Conservation (phyloP, 371 early-diverging fungal species). For the Dinochytrium kinnereticum region DNA sequence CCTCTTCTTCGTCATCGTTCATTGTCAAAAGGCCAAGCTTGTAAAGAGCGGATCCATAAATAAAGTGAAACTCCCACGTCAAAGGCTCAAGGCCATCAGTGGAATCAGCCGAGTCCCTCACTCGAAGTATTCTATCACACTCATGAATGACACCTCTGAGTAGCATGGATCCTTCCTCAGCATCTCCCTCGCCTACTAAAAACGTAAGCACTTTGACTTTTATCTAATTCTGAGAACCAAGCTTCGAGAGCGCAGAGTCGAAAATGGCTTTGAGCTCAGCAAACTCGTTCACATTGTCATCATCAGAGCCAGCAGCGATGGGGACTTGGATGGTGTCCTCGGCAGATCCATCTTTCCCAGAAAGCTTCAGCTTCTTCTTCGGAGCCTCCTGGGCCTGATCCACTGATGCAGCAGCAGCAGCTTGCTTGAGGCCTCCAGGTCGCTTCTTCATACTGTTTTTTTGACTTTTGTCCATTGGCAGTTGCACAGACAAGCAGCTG, state of each 20-base stretch:
- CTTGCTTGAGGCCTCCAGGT: constrained; percentile 24
- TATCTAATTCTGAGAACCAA: constrained; percentile 5
- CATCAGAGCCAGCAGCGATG: neutral
- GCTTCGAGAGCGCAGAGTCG: constrained; percentile 22
- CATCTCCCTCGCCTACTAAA: constrained; percentile 13
- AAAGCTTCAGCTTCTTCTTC: neutral
- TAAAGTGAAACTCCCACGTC: constrained; percentile 27
- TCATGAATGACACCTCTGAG: constrained; percentile 38
- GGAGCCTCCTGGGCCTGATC: neutral
- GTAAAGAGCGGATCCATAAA: constrained; percentile 32
- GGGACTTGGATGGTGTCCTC: constrained; percentile 18
- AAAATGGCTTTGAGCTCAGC: constrained; percentile 18
- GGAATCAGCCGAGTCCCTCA: neutral
- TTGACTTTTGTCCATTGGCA: no score
- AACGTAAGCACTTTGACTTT: neutral
- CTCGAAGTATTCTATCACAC: constrained; percentile 30
- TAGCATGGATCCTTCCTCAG: constrained; percentile 31
- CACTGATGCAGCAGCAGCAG: neutral
- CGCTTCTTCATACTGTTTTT: neutral
- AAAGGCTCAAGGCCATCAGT: neutral
- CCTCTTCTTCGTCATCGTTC: constrained; percentile 10
- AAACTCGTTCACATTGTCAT: constrained; percentile 15
- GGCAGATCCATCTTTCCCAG: neutral
- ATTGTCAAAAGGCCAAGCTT: constrained; percentile 25
- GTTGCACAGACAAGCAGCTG: no score